Evolutionary conservation across 495 filamentous ascomycete genomes (phyloP), one percentile per base, ranked within the genome.

Genomic region (Lasiosphaeria miniovina): DNA sequence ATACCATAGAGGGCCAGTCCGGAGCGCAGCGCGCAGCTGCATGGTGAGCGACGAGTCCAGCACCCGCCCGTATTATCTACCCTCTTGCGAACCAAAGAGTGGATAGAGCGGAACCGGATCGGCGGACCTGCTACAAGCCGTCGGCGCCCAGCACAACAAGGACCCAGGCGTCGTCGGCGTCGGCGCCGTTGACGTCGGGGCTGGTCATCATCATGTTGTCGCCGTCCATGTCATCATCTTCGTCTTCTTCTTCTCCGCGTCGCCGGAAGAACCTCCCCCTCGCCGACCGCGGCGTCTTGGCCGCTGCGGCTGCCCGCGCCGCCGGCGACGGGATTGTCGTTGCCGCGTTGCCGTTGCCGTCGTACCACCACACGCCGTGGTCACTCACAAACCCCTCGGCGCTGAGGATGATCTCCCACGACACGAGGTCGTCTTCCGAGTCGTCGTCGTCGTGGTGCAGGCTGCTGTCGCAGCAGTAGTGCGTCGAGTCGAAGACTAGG

Each of bases 51-150:
- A 24, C 24, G 24, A 24, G 24, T 24, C 24, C 24, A 24, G 24
- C 24, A 2, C 1, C 24, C 24, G 24, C 24, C 24, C 24, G 24
- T 24, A 2, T 24, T 24, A 2, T 24, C 2, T 24, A 24, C 24
- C 24, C 24, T 24, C 24, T 24, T 2, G 2, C 1, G 24, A 24
- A 2, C 24, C 24, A 24, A 2, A 24, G 24, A 24, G 24, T 24
- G 2, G 24, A 24, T 24, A 24, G 24, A 24, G 24, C 24, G 24
- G 24, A 24, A 24, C 24, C 24, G 24, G 24, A 24, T 24, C 24
- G 61, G 74, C 71, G 73, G 74, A 80, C 70, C 73, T 80, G 77
- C 68, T 80, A 71, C 76, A 67, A 78, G 76, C 73, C 77, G 71
- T 74, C 74, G 53, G 38, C 59, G 52, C 71, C 71, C 65, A 80